Conservation (phyloP, 176 grass and related monocot species). For the Zea mays region DNA sequence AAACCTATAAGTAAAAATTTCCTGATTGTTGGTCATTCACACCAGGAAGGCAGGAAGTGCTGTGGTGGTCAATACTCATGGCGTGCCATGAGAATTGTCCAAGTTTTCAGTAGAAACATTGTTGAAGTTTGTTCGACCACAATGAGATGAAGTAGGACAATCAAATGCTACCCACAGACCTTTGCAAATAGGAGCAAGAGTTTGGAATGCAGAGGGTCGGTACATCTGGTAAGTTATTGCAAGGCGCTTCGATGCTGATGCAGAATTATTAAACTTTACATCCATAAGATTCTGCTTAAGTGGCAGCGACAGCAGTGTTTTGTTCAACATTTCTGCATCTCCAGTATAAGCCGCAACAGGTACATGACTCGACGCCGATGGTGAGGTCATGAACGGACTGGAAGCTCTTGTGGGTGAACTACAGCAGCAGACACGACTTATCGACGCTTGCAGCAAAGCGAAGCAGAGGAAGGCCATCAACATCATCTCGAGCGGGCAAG, state of each 20-base stretch:
- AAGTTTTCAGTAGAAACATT: conserved; percentile 57
- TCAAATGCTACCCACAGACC: conserved; percentile 50
- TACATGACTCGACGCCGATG: conserved; percentile 19
- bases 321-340: conserved; percentile 47
- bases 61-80: conserved; percentile 45
- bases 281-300: conserved; percentile 80
- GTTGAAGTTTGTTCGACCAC: conserved; percentile 58
- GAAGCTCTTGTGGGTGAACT: too few relatives aligned
- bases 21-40: conserved; percentile 54
- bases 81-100: conserved; percentile 66
- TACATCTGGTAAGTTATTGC: conserved; percentile 50
- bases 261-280: conserved; percentile 49
- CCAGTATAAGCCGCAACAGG: conserved; percentile 37
- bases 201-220: conserved; percentile 72
- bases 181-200: conserved; percentile 61
- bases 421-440: too few relatives aligned
- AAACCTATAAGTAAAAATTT: conserved; percentile 31
- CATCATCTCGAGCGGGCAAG: too few relatives aligned
- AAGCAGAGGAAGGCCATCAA: too few relatives aligned
- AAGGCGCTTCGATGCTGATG: conserved; percentile 50
- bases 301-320: conserved; percentile 72
- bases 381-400: too few relatives aligned
- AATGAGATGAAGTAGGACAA: conserved; percentile 55
- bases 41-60: conserved; percentile 16
- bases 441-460: too few relatives aligned